phyloP scores from a whole-genome alignment of 208 protist species.

The Leishmania aethiopica region DNA sequence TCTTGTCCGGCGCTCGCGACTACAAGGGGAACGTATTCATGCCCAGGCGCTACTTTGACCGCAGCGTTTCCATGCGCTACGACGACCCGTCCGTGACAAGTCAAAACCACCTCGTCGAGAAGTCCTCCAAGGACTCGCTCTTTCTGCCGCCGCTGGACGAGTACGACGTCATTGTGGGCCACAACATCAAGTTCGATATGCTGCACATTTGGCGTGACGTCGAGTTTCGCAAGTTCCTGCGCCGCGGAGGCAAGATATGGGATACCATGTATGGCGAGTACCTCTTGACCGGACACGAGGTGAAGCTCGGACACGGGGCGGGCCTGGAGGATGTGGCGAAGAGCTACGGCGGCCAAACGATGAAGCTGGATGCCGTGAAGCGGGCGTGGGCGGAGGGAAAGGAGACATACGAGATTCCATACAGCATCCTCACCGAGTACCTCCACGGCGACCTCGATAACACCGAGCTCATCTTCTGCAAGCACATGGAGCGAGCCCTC shows the following conservation, averaged over 20 bases:
- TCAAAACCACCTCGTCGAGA: slow-evolving; percentile 68
- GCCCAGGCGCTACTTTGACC: slow-evolving; percentile 80
- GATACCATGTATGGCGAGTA: slow-evolving; percentile 96
- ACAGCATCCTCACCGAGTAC: slow-evolving; percentile 84
- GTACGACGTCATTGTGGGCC: slow-evolving; percentile 92
- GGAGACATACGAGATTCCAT: slow-evolving; percentile 91
- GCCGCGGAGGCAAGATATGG: slow-evolving; percentile 89
- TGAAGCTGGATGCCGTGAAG: slow-evolving; percentile 92
- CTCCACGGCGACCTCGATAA: slow-evolving; percentile 91
- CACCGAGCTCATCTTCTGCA: slow-evolving; percentile 92
- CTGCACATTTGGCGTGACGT: slow-evolving; percentile 89
- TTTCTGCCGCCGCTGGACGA: slow-evolving; percentile 89
- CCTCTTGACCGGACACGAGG: slow-evolving; percentile 86
- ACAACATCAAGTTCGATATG: slow-evolving; percentile 95
- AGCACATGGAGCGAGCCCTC: slow-evolving; percentile 86
- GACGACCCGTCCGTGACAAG: slow-evolving; percentile 75
- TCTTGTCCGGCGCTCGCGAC: slow-evolving; percentile 87
- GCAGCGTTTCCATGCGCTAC: slow-evolving; percentile 77
- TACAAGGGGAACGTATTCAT: slow-evolving; percentile 91
- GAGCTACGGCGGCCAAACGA: slow-evolving; percentile 88
- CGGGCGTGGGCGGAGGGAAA: slow-evolving; percentile 89
- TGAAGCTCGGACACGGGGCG: slow-evolving; percentile 81
- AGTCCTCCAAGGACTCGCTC: slow-evolving; percentile 79
- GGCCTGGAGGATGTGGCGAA: slow-evolving; percentile 91
- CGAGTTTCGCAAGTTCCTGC: slow-evolving; percentile 85